Base-by-base conservation (phyloP, 106 monocot genomes). In the Cymbidium sinense region DNA sequence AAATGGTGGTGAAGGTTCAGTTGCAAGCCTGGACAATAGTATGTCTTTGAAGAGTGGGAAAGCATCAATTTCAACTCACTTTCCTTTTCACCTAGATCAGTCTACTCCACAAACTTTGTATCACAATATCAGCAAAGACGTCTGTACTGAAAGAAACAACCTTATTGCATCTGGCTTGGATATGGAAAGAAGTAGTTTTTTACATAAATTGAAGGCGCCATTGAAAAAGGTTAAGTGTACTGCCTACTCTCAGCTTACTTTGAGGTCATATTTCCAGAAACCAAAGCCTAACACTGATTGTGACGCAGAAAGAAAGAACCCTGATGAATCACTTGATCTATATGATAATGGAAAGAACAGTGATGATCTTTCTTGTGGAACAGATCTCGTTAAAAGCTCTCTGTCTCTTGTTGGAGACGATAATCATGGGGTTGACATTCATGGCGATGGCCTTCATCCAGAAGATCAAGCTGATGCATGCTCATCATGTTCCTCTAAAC, bases 231-330 rank as follows among this genome's bases (percentile, higher is more conserved):
- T 37, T 34, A 89, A 77, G 77, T 64, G 36, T 30, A 83, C 35
- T 50, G 70, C 58, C 65, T 73, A 58, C 55, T 94, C 86, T 58
- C 98, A 99, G 82, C 87, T 79, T 19, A 90, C 98, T 18, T 81
- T 99, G 80, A 84, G 73, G 51, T 89, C 88, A 10, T 99, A 92
- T 83, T 95, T 99, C 70, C 77, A 91, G 70, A 84, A 83, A 81
- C 69, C 81, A 6, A 80, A 85, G 43, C 47, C 39, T 4, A 39
- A 27, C 43, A 55, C 47, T 52, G 51, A 37, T 77, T 35, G 34
- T 76, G 77, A 64, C n/a, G 25, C 73, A 28, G 77, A 76, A 13
- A 71, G 0, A 64, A 43, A 27, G 58, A 69, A 35, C 15, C 35
- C 50, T 62, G 74, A 70, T 71, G 31, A 69, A 50, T 80, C 72